A percentile compares a stretch with the other conserved stretches of the same genome.
Evolutionary conservation across 2,329 filamentous ascomycete species (phyloP).

Genomic region (Nothophoma quercina): DNA sequence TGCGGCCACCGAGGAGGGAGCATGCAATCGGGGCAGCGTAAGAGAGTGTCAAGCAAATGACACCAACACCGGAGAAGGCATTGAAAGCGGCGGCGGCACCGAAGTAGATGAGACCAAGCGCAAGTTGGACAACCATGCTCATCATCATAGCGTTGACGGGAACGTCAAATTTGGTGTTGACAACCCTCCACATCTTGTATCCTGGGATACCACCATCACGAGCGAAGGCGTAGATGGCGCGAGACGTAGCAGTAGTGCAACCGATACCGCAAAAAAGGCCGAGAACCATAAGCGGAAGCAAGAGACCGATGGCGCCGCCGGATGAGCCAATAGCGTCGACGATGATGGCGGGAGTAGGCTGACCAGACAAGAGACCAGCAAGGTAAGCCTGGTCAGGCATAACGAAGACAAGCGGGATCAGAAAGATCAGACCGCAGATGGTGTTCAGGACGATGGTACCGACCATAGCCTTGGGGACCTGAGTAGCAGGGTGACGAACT

Average conservation of each 20-base stretch:
- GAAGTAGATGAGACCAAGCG: constrained; percentile 73
- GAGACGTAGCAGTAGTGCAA: constrained; percentile 73
- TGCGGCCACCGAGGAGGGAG: constrained; percentile 67
- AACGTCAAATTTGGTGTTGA: constrained; percentile 69
- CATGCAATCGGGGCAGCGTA: constrained; percentile 73
- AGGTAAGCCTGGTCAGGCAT: constrained; percentile 68
- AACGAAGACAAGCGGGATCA: constrained; percentile 74
- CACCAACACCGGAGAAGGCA: constrained; percentile 73
- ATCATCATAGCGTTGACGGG: constrained; percentile 78
- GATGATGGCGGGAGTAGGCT: constrained; percentile 72
- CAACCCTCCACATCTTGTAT: constrained; percentile 65
- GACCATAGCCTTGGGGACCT: constrained; percentile 78
- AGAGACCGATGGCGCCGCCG: constrained; percentile 68
- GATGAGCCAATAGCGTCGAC: constrained; percentile 67
- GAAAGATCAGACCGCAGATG: constrained; percentile 70
- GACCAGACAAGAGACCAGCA: constrained; percentile 61
- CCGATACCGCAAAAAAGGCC: constrained; percentile 72
- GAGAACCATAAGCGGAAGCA: constrained; percentile 71
- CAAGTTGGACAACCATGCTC: constrained; percentile 69
- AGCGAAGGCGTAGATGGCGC: constrained; percentile 73
- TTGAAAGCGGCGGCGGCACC: constrained; percentile 74
- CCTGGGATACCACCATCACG: constrained; percentile 75
- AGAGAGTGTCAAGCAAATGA: constrained; percentile 72
- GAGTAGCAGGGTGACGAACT: constrained; percentile 68
- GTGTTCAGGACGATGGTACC: constrained; percentile 71